Conservation (phyloP, 768 basidiomycete genomes). For the Astraeus odoratus region DNA sequence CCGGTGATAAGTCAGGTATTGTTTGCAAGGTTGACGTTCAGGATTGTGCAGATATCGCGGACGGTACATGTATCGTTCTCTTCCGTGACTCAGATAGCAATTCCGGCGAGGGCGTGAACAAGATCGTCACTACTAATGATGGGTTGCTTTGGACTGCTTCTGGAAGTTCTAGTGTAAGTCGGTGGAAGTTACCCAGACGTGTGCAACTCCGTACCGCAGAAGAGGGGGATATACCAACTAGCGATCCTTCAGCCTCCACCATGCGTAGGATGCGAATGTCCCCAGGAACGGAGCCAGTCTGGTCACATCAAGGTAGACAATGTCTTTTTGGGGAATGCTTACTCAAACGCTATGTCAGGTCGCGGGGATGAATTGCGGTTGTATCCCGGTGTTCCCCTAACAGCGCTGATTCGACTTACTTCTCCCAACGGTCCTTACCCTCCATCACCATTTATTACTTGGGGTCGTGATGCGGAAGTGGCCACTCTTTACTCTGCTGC, state of each 20-base stretch:
- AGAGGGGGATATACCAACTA: conserved; percentile 8
- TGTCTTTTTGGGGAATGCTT: not conserved
- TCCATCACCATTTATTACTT: conserved; percentile 25
- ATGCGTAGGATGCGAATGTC: conserved; percentile 8
- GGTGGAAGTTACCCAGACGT: conserved; percentile 66
- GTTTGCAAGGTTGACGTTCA: conserved; percentile 92
- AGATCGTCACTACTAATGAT: conserved; percentile 78
- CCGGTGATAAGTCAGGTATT: conserved; percentile 86
- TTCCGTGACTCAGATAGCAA: conserved; percentile 56
- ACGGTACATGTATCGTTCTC: conserved; percentile 84
- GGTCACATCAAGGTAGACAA: conserved; percentile 18
- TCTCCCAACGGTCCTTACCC: conserved; percentile 61
- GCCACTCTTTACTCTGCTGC: conserved; percentile 85
- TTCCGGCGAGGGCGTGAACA: conserved; percentile 64
- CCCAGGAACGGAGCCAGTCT: conserved; percentile 12
- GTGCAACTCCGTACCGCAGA: conserved; percentile 19
- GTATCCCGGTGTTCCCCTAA: conserved; percentile 61
- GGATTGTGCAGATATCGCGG: conserved; percentile 68
- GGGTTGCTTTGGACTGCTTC: conserved; percentile 86
- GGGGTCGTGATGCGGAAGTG: conserved; percentile 65
- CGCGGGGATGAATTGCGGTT: conserved; percentile 22
- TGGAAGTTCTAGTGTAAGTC: conserved; percentile 69
- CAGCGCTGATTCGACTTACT: conserved; percentile 60
- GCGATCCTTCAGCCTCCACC: conserved; percentile 8
- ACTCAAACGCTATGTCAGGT: conserved; percentile 15